A percentile compares a stretch with the other conserved stretches of the same genome.
phyloP scores from a whole-genome alignment of 1,284 basidiomycete species.

The Apiotrichum porosum region DNA sequence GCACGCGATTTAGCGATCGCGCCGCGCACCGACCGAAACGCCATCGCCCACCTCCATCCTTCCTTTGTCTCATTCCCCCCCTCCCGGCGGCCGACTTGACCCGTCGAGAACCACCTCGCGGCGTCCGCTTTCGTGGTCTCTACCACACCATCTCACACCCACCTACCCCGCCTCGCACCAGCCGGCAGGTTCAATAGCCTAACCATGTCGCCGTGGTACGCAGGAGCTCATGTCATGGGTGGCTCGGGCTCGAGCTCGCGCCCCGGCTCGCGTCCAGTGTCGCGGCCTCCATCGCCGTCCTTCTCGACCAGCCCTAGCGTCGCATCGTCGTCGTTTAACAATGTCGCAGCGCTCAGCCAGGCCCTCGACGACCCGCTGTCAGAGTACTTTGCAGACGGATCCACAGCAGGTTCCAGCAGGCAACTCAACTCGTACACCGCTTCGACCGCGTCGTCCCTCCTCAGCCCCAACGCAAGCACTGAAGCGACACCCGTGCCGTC shows the following conservation, averaged over 20 bases:
- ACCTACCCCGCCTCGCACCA: too few species aligned
- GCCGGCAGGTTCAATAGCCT: too few species aligned
- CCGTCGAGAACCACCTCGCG: too few species aligned
- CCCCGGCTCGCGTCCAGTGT: background rate
- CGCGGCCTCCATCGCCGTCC: background rate
- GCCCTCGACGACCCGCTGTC: constrained; percentile 18
- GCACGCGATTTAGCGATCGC: too few species aligned
- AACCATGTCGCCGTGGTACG: too few species aligned
- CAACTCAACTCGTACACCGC: constrained; percentile 1
- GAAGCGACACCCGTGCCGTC: background rate
- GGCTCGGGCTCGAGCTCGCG: background rate
- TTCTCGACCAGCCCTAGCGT: background rate
- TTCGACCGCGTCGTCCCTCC: constrained; percentile 2
- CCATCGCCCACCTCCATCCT: too few species aligned
- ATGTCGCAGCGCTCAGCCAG: background rate
- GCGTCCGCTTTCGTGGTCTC: too few species aligned
- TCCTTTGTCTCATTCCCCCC: background rate
- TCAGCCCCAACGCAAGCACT: background rate
- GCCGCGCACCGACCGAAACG: too few species aligned
- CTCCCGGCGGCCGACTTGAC: background rate
- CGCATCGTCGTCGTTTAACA: too few species aligned
- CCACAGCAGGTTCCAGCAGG: constrained; percentile 19
- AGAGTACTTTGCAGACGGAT: constrained; percentile 21
- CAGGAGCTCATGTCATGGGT: too few species aligned
- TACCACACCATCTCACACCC: too few species aligned